phyloP scores from a whole-genome alignment of 2,329 filamentous ascomycete genomes.

The Decorospora gaudefroyi region DNA sequence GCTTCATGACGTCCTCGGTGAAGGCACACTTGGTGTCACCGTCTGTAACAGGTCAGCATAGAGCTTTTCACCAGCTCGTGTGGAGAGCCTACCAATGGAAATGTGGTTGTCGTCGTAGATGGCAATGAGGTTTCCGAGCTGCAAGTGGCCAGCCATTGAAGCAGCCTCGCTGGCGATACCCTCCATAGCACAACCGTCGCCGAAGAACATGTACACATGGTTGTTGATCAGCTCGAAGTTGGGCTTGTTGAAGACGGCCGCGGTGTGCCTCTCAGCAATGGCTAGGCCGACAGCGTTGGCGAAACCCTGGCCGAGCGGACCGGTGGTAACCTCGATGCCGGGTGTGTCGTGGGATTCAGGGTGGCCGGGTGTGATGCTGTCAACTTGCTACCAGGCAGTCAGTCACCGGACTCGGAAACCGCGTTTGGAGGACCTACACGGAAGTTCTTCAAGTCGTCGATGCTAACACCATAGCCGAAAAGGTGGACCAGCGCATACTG shows the following conservation, averaged over 20 bases:
- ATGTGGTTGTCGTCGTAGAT: conserved; percentile 99
- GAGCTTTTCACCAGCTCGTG: background rate
- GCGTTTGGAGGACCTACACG: conserved; percentile 70
- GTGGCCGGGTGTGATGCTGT: conserved; percentile 90
- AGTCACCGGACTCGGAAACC: conserved; percentile 51
- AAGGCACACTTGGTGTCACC: conserved; percentile 95
- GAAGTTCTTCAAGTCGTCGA: conserved; percentile 96
- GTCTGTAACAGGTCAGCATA: conserved; percentile 58
- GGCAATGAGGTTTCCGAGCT: conserved; percentile 95
- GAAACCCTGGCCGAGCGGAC: conserved; percentile 96
- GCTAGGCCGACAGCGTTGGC: conserved; percentile 97
- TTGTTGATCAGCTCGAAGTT: conserved; percentile 90
- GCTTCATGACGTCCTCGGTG: conserved; percentile 93
- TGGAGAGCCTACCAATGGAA: conserved; percentile 64
- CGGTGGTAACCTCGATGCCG: conserved; percentile 96
- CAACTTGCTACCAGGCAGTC: conserved; percentile 58
- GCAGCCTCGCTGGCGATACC: conserved; percentile 92
- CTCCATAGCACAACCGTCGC: conserved; percentile 98
- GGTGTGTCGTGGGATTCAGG: conserved; percentile 96
- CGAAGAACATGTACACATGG: conserved; percentile 96
- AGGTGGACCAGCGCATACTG: conserved; percentile 98
- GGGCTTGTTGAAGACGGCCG: conserved; percentile 93
- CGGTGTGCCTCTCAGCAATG: conserved; percentile 92
- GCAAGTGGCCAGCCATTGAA: conserved; percentile 90
- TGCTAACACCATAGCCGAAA: conserved; percentile 82